Evolutionary conservation across 257 asterid genomes (phyloP).

Genomic region (Penstemon barbatus): DNA sequence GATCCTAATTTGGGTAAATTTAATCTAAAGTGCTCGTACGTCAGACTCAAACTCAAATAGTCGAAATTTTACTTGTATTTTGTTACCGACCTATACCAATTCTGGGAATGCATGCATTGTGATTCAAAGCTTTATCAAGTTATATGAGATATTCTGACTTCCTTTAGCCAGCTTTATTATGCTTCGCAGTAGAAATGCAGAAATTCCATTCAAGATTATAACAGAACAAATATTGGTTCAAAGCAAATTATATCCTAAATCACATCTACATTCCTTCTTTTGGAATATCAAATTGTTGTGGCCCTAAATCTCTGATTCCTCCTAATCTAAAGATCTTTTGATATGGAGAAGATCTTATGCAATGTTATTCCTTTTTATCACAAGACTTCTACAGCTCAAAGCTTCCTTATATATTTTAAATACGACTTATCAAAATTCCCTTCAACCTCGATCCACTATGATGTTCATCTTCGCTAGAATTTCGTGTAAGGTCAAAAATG

Average conservation of each 20-base stretch:
- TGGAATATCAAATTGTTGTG: constrained; percentile 10
- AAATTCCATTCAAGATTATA: not conserved
- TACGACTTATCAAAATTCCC: constrained; percentile 28
- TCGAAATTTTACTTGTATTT: no score
- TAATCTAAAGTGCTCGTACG: no score
- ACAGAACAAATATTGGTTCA: no score
- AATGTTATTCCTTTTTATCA: constrained; percentile 44
- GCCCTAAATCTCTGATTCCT: constrained; percentile 33
- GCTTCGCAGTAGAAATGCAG: constrained; percentile 25
- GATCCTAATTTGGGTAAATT: no score
- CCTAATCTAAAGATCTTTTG: constrained; percentile 34
- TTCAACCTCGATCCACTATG: constrained; percentile 25
- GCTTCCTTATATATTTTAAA: constrained; percentile 40
- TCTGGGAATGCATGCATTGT: not conserved
- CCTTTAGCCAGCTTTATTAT: not conserved
- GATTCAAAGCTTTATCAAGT: constrained; percentile 22
- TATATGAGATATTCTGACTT: not conserved
- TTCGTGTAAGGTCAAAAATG: not conserved
- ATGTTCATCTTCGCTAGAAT: constrained; percentile 11
- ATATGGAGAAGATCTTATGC: constrained; percentile 44
- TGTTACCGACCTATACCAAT: not conserved
- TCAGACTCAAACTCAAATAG: no score
- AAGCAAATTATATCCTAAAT: no score
- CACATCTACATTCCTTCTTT: constrained; percentile 23
- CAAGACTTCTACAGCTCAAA: constrained; percentile 42